phyloP scores from a whole-genome alignment of 768 basidiomycete species.

The Pisolithus orientalis region DNA sequence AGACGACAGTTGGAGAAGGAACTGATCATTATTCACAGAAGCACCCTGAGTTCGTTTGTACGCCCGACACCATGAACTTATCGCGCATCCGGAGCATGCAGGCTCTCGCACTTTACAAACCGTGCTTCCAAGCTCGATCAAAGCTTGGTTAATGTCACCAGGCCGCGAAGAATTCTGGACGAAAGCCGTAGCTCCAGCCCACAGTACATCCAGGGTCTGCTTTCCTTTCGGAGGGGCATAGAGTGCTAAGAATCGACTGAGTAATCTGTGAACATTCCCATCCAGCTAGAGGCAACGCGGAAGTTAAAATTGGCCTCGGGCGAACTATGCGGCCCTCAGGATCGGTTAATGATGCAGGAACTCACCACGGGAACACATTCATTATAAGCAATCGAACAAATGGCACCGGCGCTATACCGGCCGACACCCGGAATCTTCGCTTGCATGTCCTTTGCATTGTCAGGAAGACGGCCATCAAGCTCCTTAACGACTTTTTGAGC shows the following conservation, averaged over 20 bases:
- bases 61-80: conserved; percentile 64
- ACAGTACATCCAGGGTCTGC: conserved; percentile 70
- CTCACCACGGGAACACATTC: conserved; percentile 79
- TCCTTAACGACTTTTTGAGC: conserved; percentile 72
- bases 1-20: background rate
- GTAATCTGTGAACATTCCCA: conserved; percentile 84
- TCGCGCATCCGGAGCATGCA: conserved; percentile 63
- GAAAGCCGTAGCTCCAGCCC: conserved; percentile 68
- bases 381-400: conserved; percentile 85
- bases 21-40: conserved; percentile 8
- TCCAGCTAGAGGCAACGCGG: conserved; percentile 51
- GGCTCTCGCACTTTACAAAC: conserved; percentile 87
- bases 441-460: conserved; percentile 77
- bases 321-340: background rate
- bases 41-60: conserved; percentile 28
- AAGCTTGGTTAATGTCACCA: conserved; percentile 86
- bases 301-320: background rate
- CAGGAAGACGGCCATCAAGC: conserved; percentile 65
- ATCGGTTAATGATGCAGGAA: conserved; percentile 7
- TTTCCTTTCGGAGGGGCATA: conserved; percentile 81
- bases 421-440: conserved; percentile 82
- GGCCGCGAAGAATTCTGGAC: conserved; percentile 51
- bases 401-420: conserved; percentile 81
- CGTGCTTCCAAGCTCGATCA: conserved; percentile 93
- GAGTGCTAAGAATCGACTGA: conserved; percentile 77